A percentile compares a stretch with the other conserved stretches of the same genome.
These are phyloP conservation scores for Phyllosticta citribraziliensis DNA, from an alignment of 2,329 filamentous ascomycete genomes.

Conservation along the genomic window DNA sequence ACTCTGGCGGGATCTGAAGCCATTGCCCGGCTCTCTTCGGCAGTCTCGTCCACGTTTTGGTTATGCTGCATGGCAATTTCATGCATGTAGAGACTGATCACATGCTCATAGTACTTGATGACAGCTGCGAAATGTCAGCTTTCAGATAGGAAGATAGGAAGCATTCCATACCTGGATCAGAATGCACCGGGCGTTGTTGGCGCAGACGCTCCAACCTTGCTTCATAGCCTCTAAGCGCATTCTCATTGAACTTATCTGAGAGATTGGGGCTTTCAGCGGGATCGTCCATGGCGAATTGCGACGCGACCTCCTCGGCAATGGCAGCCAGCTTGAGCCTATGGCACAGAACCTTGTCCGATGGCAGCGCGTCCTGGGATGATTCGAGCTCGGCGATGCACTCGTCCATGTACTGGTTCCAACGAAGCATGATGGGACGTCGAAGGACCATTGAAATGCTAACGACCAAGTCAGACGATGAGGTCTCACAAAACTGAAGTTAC, in stretches of 20 bases:
- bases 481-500: not conserved
- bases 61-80: slow-evolving; percentile 41
- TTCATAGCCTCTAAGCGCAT: slow-evolving; percentile 3
- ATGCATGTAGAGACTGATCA: slow-evolving; percentile 40
- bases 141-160: not conserved
- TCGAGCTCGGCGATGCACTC: slow-evolving; percentile 50
- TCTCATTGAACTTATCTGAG: slow-evolving; percentile 29
- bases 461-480: not conserved
- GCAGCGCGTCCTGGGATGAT: slow-evolving; percentile 45
- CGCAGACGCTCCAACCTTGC: slow-evolving; percentile 1
- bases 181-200: not conserved
- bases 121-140: slow-evolving; percentile 19
- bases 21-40: slow-evolving; percentile 21
- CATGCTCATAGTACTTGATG: slow-evolving; percentile 36
- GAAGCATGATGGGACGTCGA: slow-evolving; percentile 47
- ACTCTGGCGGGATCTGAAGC: slow-evolving; percentile 38
- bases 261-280: slow-evolving; percentile 42
- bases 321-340: slow-evolving; percentile 50
- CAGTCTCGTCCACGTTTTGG: slow-evolving; percentile 30
- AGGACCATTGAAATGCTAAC: slow-evolving; percentile 48
- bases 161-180: slow-evolving; percentile 19
- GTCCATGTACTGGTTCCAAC: slow-evolving; percentile 54
- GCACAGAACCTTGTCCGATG: slow-evolving; percentile 46
- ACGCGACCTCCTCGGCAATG: slow-evolving; percentile 48
- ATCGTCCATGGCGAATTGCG: slow-evolving; percentile 48